Evolutionary conservation across 2,329 filamentous ascomycete species (phyloP), one percentile per base, ranked within the genome.

Genomic region (Fusarium acutatum): DNA sequence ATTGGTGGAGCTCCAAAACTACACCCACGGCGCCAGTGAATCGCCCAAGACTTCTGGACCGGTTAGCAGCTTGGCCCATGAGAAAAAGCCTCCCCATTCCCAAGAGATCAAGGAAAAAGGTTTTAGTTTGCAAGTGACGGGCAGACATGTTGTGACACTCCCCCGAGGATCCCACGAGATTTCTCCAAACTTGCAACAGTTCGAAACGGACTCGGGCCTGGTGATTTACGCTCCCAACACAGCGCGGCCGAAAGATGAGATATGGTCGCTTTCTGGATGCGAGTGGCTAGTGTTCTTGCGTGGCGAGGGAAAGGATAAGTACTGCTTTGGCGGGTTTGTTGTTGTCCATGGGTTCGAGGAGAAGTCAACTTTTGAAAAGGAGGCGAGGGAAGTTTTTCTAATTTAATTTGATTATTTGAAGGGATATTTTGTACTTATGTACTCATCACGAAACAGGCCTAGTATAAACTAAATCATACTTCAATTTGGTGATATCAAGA

Each of bases 371-470:
- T 9, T 3, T 6, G 12, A 46, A 10, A 28, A 28, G 7, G 18
- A 4, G 12, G 5, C 5, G 0, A 28, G 7, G 17, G 12, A 0
- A 10, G 2, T 46, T 4, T 46, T 46, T 22, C 7, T 46, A 46
- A 46, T 46, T 28, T 44, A 4, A 44, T 6, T 26, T 14, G 12
- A 14, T 13, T 26, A 13, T 9, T 20, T 20, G 1, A 44, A 8
- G 12, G 17, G 10, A 2, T 18, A 13, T 44, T 9, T 20, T 44
- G 2, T 24, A 26, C 17, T 20, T 26, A 20, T 13, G 7, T 44
- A 2, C n/a, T 24, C 7, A 24, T 17, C 6, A 43, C 10, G 6
- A 12, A 17, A n/a, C 3, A 5, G n/a, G 9, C n/a, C 15, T n/a
- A n/a, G n/a, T n/a, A n/a, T n/a, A n/a, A n/a, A n/a, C 10, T 24